Percentiles rank a stretch among this genome's conserved stretches.
These are phyloP conservation scores for Amanita muscaria DNA, from an alignment of 768 basidiomycete species.

Conservation along the genomic window DNA sequence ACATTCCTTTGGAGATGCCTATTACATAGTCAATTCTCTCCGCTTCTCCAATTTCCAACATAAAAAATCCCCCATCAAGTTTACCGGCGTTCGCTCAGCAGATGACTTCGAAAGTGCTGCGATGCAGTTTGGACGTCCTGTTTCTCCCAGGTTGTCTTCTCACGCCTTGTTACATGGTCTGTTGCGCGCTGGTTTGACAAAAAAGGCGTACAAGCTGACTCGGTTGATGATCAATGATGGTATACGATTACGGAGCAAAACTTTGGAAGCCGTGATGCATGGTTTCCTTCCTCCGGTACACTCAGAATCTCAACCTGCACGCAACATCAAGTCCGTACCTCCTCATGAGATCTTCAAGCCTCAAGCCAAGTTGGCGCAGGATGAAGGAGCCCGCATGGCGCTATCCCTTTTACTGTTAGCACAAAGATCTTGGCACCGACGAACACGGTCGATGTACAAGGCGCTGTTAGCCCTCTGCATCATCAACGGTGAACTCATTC, in stretches of 20 bases:
- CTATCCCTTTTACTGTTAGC: conserved; percentile 45
- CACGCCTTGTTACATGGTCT: conserved; percentile 61
- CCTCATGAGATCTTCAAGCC: conserved; percentile 7
- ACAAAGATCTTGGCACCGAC: conserved; percentile 42
- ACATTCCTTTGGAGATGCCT: conserved; percentile 41
- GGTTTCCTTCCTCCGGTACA: conserved; percentile 36
- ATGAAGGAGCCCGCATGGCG: conserved; percentile 39
- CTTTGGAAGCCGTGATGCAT: conserved; percentile 39
- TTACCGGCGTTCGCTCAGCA: conserved; percentile 5
- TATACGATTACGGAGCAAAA: conserved; percentile 37
- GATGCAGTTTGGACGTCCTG: conserved; percentile 20
- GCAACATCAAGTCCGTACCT: background rate
- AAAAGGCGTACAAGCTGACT: conserved; percentile 41
- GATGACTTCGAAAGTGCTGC: conserved; percentile 13
- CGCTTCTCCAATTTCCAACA: conserved; percentile 28
- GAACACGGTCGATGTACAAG: conserved; percentile 53
- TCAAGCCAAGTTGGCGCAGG: conserved; percentile 19
- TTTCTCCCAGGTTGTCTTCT: conserved; percentile 52
- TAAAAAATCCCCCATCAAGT: conserved; percentile 10
- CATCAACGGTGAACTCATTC: conserved; percentile 70
- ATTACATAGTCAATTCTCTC: conserved; percentile 50
- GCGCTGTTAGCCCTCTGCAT: conserved; percentile 55
- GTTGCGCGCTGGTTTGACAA: conserved; percentile 39
- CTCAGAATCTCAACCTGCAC: conserved; percentile 33
- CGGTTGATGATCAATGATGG: conserved; percentile 46